These are phyloP conservation scores for Mycena maculata DNA, from an alignment of 768 basidiomycete species.

Conservation along the genomic window DNA sequence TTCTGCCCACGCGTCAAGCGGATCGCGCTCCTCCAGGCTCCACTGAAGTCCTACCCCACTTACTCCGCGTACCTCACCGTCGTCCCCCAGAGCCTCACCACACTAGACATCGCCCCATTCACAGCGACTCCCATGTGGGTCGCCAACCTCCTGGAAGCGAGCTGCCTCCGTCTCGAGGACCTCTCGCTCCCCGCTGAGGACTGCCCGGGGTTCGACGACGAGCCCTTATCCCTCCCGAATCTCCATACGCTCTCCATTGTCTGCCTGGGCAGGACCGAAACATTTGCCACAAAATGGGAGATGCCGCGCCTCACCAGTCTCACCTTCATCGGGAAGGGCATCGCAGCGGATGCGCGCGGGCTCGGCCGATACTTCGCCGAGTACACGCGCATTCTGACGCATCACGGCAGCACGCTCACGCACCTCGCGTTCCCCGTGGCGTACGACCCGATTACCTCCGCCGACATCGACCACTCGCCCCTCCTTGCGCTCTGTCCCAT, in stretches of 20 bases:
- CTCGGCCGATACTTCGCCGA: neutral
- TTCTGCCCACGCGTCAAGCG: neutral
- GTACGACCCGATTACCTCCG: neutral
- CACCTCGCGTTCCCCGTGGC: conserved; percentile 3
- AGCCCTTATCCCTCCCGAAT: neutral
- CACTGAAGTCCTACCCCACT: neutral
- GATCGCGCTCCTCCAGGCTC: neutral
- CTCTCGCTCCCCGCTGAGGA: neutral
- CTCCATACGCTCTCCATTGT: conserved; percentile 3
- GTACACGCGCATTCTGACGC: neutral
- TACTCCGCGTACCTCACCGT: neutral
- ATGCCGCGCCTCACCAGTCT: neutral
- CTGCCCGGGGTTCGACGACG: neutral
- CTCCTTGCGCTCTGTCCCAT: conserved; percentile 6
- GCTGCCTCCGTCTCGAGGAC: neutral
- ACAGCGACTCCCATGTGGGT: too few species aligned
- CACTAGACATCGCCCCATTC: neutral
- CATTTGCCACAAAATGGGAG: neutral
- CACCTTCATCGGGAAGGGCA: neutral
- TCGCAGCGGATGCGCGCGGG: too few species aligned
- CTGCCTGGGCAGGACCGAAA: neutral
- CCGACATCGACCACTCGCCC: neutral
- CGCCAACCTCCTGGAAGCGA: too few species aligned
- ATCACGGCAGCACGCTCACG: neutral
- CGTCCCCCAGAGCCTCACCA: neutral